Conservation (phyloP, 192 early-diverging fungal genomes). For the Backusella mclennaniae region DNA sequence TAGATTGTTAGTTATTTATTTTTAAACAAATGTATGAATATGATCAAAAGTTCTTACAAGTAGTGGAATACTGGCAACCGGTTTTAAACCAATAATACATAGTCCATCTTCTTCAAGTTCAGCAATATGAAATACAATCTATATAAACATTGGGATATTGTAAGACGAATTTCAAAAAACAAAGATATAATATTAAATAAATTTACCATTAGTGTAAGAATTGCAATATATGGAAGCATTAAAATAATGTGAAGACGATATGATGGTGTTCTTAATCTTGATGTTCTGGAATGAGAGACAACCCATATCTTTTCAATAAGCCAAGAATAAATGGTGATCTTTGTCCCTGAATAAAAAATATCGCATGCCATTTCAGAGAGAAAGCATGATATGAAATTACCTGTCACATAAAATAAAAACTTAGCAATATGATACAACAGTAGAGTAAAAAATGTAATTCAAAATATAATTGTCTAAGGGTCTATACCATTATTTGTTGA, state of each 20-base stretch:
- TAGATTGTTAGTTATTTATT: background rate
- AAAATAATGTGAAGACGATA: conserved; percentile 32
- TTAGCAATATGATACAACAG: background rate
- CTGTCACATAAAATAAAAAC: background rate
- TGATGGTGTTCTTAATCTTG: conserved; percentile 22
- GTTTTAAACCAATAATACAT: conserved; percentile 35
- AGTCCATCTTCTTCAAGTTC: conserved; percentile 15
- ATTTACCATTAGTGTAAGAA: conserved; percentile 36
- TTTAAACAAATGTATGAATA: background rate
- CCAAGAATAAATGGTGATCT: conserved; percentile 44
- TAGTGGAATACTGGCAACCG: conserved; percentile 32
- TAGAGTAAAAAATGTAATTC: background rate
- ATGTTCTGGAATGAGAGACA: conserved; percentile 19
- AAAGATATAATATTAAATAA: background rate
- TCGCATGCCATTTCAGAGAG: conserved; percentile 40
- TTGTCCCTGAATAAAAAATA: conserved; percentile 42
- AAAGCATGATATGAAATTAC: conserved; percentile 32
- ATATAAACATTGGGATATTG: background rate
- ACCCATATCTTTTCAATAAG: conserved; percentile 39
- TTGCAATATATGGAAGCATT: conserved; percentile 31
- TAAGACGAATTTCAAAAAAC: background rate
- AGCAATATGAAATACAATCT: conserved; percentile 31
- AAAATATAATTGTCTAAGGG: background rate
- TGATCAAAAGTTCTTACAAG: conserved; percentile 25
- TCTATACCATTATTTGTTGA: conserved; percentile 42